Base-by-base conservation (phyloP, 805 yeast genomes). In the Groenewaldozyma tartarivorans region DNA sequence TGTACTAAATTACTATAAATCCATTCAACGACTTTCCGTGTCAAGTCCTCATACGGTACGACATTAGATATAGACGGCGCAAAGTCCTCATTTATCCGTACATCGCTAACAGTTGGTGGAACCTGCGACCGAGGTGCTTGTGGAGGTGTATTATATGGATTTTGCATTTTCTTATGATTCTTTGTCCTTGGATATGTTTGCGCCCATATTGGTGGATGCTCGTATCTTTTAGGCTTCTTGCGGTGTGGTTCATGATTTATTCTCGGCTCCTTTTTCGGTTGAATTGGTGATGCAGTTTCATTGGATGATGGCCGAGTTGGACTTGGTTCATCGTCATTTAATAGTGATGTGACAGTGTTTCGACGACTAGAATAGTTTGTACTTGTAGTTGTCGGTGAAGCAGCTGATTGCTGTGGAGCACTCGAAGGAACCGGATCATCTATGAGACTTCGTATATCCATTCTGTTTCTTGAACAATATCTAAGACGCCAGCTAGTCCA, bases 1-100 rank as follows among this genome's bases (percentile, higher is more conserved):
- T 48, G 47, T 35, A 70, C 69, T 36, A 86, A 68, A 47, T 83
- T 80, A 16, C 94, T 87, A 67, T 81, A 87, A 5, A 88, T 70
- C 96, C 96, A 88, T 51, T 81, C 85, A 18, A 92, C 81, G 4
- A 88, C 76, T 26, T 83, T 75, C 54, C 88, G 75, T 4, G 88
- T 81, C 44, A 84, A 67, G 52, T 85, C 90, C 53, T 85, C 86
- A 36, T 83, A 74, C 1, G 92, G 92, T 34, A 77, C 77, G 1
- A 81, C 70, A 4, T 87, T 88, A 0, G 86, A 78, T 15, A 85
- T 71, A 33, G 86, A 74, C 38, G 74, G 60, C 0, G 71, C 58
- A 17, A 67, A 55, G 24, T 21, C n/a, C 27, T 35, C 38, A n/a
- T 37, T n/a, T 17, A 17, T 5, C 13, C n/a, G n/a, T 24, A 21